phyloP scores from a whole-genome alignment of 495 filamentous ascomycete genomes.

The Patellaria atrata region DNA sequence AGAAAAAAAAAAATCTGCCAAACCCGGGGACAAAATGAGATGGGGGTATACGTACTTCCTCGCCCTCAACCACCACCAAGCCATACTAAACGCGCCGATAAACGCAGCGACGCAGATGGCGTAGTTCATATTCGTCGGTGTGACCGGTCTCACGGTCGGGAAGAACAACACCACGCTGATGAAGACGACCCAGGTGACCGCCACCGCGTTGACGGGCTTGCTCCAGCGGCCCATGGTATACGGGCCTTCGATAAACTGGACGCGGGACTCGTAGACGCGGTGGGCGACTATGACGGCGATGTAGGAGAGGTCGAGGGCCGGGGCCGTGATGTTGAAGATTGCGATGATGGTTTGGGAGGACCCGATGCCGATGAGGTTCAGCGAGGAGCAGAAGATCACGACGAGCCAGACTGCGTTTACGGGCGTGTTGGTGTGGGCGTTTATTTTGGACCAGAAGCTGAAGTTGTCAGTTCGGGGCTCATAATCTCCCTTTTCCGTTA shows the following conservation, averaged over 20 bases:
- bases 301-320: slow-evolving; percentile 54
- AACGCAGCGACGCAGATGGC: slow-evolving; percentile 49
- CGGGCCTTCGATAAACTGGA: slow-evolving; percentile 49
- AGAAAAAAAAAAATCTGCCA: too few species aligned
- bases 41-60: slow-evolving; percentile 33
- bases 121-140: slow-evolving; percentile 56
- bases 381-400: slow-evolving; percentile 43
- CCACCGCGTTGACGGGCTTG: slow-evolving; percentile 42
- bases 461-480: slow-evolving; percentile 3
- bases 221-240: slow-evolving; percentile 50
- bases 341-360: slow-evolving; percentile 50
- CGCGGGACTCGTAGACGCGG: slow-evolving; percentile 40
- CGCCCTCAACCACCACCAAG: slow-evolving; percentile 53
- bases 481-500: neutral
- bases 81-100: slow-evolving; percentile 45
- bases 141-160: slow-evolving; percentile 46
- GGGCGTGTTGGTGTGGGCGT: slow-evolving; percentile 44
- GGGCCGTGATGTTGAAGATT: slow-evolving; percentile 59
- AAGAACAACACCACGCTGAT: slow-evolving; percentile 57
- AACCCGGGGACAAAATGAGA: neutral
- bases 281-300: slow-evolving; percentile 54
- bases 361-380: slow-evolving; percentile 56
- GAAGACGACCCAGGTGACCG: slow-evolving; percentile 50
- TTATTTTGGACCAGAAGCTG: slow-evolving; percentile 44
- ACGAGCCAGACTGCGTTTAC: slow-evolving; percentile 61